Evolutionary conservation across 139 green algal genomes (phyloP), one percentile per base, ranked within the genome.

Genomic region (Deuterostichococcus epilithicus): DNA sequence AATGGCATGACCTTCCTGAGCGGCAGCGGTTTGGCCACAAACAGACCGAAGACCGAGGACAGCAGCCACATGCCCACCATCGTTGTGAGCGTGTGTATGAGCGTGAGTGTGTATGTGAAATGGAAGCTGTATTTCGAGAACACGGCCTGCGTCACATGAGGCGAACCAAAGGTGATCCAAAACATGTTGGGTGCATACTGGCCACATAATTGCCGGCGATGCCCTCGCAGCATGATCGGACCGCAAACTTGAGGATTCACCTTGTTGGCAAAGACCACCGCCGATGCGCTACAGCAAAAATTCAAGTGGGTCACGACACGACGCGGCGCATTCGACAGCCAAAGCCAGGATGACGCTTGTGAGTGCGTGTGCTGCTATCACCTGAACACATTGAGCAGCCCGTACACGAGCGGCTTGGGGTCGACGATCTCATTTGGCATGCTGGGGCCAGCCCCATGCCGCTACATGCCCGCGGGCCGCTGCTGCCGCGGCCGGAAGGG

Each of bases 201-300:
- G n/a, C n/a, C n/a, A n/a, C n/a, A n/a, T n/a, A n/a, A n/a, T n/a
- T n/a, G n/a, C n/a, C n/a, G n/a, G n/a, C n/a, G n/a, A n/a, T n/a
- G n/a, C n/a, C n/a, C n/a, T n/a, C n/a, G n/a, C n/a, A n/a, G n/a
- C n/a, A n/a, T n/a, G n/a, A n/a, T n/a, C n/a, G n/a, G n/a, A n/a
- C n/a, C n/a, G n/a, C n/a, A n/a, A n/a, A n/a, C n/a, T n/a, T n/a
- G n/a, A n/a, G n/a, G n/a, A n/a, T n/a, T n/a, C n/a, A n/a, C 68
- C 78, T 97, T 97, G 84, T 97, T 97, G 30, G 93, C 92, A 68
- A 97, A 97, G 0, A 97, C 91, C 35, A 96, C 95, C 66, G 82
- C 83, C 0, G 78, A 80, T 25, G 87, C 70, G 0, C 30, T 58
- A 5, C 63, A 60, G 45, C 18, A 18, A 18, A 13, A 60, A 60